These are phyloP conservation scores for Pelargonium cotyledonis DNA, from an alignment of 441 rosid species.

Conservation along the genomic window DNA sequence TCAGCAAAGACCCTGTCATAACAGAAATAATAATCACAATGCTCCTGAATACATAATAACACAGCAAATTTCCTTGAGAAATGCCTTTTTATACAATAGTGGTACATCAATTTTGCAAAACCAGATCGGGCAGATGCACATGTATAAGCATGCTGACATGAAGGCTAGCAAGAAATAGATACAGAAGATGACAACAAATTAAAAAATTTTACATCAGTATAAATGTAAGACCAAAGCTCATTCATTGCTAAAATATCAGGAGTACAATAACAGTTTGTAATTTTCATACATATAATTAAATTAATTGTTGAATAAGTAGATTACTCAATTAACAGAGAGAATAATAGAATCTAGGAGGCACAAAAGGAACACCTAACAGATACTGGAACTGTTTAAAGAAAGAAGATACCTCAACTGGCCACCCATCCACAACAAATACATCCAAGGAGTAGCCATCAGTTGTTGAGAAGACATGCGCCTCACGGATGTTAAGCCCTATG, in stretches of 20 bases:
- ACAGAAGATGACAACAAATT: too few relatives aligned
- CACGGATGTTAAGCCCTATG: slow-evolving; percentile 73
- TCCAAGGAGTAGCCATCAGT: slow-evolving; percentile 74
- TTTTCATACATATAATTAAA: background rate
- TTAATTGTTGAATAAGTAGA: background rate
- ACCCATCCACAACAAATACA: slow-evolving; percentile 80
- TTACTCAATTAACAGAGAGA: background rate
- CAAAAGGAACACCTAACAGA: slow-evolving; percentile 2
- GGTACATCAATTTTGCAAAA: too few relatives aligned
- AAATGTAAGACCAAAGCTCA: too few relatives aligned
- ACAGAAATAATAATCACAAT: slow-evolving; percentile 44
- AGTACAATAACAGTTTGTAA: background rate
- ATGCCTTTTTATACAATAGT: too few relatives aligned
- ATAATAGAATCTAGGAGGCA: background rate
- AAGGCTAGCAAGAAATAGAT: too few relatives aligned
- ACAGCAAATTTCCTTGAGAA: slow-evolving; percentile 25
- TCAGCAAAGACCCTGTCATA: slow-evolving; percentile 60
- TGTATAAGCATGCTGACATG: too few relatives aligned
- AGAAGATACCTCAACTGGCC: slow-evolving; percentile 56
- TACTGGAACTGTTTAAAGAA: slow-evolving; percentile 6
- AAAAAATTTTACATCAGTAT: too few relatives aligned
- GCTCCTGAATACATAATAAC: slow-evolving; percentile 39
- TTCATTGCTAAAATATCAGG: too few relatives aligned
- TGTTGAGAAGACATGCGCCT: slow-evolving; percentile 79
- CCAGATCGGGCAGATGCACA: too few relatives aligned